Evolutionary conservation across 2,329 filamentous ascomycete genomes (phyloP).

Genomic region (Eutypa lata): DNA sequence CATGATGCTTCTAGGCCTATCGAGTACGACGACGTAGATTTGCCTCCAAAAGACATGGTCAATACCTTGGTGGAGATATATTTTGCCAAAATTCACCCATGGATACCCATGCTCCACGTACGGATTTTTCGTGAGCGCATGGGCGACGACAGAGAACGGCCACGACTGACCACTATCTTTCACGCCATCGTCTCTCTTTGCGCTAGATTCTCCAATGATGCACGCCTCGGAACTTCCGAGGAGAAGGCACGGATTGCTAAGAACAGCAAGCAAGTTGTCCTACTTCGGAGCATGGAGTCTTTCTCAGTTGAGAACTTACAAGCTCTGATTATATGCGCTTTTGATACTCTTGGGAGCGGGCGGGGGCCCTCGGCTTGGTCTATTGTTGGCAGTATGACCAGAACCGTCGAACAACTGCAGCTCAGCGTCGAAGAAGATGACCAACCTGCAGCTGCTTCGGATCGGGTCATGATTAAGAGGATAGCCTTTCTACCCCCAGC

Average conservation of each 20-base stretch:
- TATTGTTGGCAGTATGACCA: slow-evolving; percentile 32
- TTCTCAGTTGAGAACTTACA: slow-evolving; percentile 34
- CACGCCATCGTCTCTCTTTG: not conserved
- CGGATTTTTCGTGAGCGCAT: not conserved
- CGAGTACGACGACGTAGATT: too few relatives aligned
- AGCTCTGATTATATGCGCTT: slow-evolving; percentile 34
- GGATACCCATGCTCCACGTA: not conserved
- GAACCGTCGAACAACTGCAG: slow-evolving; percentile 35
- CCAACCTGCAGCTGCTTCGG: slow-evolving; percentile 3
- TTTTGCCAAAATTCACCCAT: not conserved
- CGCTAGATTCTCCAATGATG: not conserved
- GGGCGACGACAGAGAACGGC: too few relatives aligned
- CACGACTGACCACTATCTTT: not conserved
- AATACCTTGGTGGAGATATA: too few relatives aligned
- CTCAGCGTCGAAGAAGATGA: slow-evolving; percentile 32
- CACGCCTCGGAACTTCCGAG: too few relatives aligned
- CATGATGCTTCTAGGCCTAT: too few relatives aligned
- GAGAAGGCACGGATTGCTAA: not conserved
- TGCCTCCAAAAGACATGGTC: too few relatives aligned
- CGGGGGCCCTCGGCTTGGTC: slow-evolving; percentile 29
- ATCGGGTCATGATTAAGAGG: too few relatives aligned
- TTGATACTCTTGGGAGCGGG: slow-evolving; percentile 30
- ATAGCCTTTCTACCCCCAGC: slow-evolving; percentile 23
- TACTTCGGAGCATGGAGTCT: slow-evolving; percentile 20
- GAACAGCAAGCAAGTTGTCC: not conserved